These are phyloP conservation scores for Hymenochaete sp. DNA, from an alignment of 1,284 basidiomycete genomes.

Conservation along the genomic window DNA sequence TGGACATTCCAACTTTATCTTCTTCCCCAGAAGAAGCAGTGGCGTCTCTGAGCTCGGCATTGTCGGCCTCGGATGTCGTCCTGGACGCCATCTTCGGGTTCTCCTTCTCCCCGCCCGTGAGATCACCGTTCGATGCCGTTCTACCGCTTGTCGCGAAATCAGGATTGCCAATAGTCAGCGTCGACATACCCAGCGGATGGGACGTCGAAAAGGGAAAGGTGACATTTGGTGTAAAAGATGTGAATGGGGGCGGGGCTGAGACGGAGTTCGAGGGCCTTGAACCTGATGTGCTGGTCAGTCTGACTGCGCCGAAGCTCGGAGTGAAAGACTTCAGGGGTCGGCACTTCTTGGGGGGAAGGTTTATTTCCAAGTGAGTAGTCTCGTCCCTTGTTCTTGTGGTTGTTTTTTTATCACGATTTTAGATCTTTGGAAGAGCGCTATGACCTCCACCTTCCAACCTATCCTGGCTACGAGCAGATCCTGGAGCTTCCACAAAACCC, in stretches of 20 bases:
- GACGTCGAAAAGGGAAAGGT: constrained; percentile 72
- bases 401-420: neutral
- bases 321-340: constrained; percentile 65
- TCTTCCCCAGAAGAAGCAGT: constrained; percentile 34
- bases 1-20: constrained; percentile 66
- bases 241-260: constrained; percentile 18
- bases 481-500: constrained; percentile 47
- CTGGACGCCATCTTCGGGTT: constrained; percentile 98
- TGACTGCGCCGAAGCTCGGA: constrained; percentile 93
- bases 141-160: constrained; percentile 62
- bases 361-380: constrained; percentile 70
- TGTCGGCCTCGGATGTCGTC: constrained; percentile 71
- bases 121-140: constrained; percentile 78
- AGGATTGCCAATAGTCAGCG: constrained; percentile 72
- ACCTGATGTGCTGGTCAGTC: constrained; percentile 78
- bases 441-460: constrained; percentile 68
- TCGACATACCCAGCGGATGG: constrained; percentile 97
- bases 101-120: constrained; percentile 85
- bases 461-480: constrained; percentile 72
- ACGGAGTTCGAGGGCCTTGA: constrained; percentile 38
- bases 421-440: constrained; percentile 64
- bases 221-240: constrained; percentile 13
- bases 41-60: constrained; percentile 39
- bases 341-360: constrained; percentile 91
- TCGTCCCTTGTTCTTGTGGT: neutral